Conservation (phyloP, 179 eudicot species). For the Actinidia arguta region DNA sequence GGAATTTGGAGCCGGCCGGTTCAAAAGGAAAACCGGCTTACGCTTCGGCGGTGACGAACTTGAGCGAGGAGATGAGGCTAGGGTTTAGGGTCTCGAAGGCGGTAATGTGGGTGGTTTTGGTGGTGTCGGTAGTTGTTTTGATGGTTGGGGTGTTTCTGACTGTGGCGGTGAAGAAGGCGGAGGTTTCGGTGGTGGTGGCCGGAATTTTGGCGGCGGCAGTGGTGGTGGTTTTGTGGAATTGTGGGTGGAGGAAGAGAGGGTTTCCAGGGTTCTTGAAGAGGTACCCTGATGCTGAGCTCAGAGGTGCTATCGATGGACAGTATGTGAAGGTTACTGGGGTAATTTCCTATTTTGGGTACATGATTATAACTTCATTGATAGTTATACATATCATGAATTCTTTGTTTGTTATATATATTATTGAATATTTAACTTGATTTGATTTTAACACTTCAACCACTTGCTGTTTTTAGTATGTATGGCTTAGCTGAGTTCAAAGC, state of each 20-base stretch:
- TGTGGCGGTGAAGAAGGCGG: conserved; percentile 75
- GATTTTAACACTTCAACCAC: background rate
- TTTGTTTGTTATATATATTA: background rate
- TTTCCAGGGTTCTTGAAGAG: conserved; percentile 55
- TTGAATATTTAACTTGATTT: background rate
- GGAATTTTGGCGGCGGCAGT: conserved; percentile 57
- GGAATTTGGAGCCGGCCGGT: conserved; percentile 38
- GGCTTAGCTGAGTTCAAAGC: background rate
- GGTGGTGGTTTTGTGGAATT: conserved; percentile 64
- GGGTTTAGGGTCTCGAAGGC: conserved; percentile 54
- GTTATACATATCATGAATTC: background rate
- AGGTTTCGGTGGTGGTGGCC: conserved; percentile 59
- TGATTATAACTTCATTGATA: background rate
- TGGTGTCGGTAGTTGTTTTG: conserved; percentile 73
- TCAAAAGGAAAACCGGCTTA: conserved; percentile 50
- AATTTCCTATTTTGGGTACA: conserved; percentile 21
- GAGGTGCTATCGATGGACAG: conserved; percentile 94
- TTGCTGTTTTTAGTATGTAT: background rate
- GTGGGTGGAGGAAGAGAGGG: conserved; percentile 62
- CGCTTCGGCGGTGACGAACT: conserved; percentile 74
- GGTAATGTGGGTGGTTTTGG: conserved; percentile 74
- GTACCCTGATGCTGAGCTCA: conserved; percentile 79
- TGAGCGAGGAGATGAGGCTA: conserved; percentile 49
- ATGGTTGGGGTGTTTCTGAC: conserved; percentile 71
- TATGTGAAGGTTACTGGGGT: conserved; percentile 99